Base-by-base conservation (phyloP, 2,329 filamentous ascomycete genomes). In the Pyricularia sp. region DNA sequence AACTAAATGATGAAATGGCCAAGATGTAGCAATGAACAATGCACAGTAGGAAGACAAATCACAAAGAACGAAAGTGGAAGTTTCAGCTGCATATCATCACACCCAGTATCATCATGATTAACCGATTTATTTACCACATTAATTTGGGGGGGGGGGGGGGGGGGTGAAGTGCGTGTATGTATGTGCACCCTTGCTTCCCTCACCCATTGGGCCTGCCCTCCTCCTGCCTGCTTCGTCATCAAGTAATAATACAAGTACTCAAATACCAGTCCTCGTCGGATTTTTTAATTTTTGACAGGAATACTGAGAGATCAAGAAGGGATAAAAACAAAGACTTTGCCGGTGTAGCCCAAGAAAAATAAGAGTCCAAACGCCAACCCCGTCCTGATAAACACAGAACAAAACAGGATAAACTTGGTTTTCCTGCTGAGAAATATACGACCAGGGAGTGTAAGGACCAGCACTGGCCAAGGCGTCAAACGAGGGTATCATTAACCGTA, bases 401-500 rank as follows among this genome's bases (percentile, higher is more conserved):
- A 26, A 17, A 63, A 63, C 30, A 61, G 26, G 28, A 28, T 11
- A 61, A 26, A 30, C 59, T 20, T 63, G 59, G 12, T 26, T 63
- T 28, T 28, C 42, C 42, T 55, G 20, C 42, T 63, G 59, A 26
- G 25, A 26, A 26, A 17, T 26, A 63, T 30, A 7, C 7, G 28
- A 63, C 11, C 25, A 63, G 28, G 28, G 59, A 30, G 59, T 63
- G 25, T 30, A 20, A 30, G 26, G 26, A 20, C 25, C 59, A 63
- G 25, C 59, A 63, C 5, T 28, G 59, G 59, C 17, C 59, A 20
- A 63, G 14, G 59, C 25, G 28, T 63, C 59, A 63, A 63, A 63
- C 28, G 59, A 63, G 59, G 59, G 59, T 63, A 63, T 63, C 59
- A 63, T 63, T 55, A 63, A 63, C 59, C 28, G 59, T 63, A 63